These are phyloP conservation scores for Lippia alba DNA, from an alignment of 305 asterid species.

Conservation along the genomic window DNA sequence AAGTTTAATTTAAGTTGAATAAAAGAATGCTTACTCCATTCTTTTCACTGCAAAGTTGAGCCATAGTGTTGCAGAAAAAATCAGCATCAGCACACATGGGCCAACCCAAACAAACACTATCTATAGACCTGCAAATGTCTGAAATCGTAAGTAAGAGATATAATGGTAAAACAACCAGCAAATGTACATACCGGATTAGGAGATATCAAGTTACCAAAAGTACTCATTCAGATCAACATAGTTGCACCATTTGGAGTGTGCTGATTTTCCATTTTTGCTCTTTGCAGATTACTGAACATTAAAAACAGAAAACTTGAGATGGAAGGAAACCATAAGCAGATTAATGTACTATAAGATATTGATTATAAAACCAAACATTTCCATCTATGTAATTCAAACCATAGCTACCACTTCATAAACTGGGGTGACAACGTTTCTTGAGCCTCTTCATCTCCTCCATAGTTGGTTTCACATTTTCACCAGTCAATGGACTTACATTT, in stretches of 20 bases:
- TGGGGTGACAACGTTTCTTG: conserved; percentile 87
- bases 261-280: conserved; percentile 81
- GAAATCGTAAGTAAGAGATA: conserved; percentile 26
- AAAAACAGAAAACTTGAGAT: conserved; percentile 26
- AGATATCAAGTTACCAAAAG: conserved; percentile 70
- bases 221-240: conserved; percentile 97
- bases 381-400: conserved; percentile 46
- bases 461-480: conserved; percentile 99
- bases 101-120: conserved; percentile 98
- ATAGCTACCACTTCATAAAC: conserved; percentile 91
- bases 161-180: conserved; percentile 11
- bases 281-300: conserved; percentile 84
- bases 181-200: conserved; percentile 16
- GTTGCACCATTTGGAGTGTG: conserved; percentile 98
- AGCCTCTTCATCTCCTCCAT: conserved; percentile 99
- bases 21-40: conserved; percentile 62
- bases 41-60: conserved; percentile 56
- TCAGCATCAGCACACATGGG: conserved; percentile 99
- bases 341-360: not conserved
- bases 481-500: conserved; percentile 96
- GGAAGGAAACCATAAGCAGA: conserved; percentile 33
- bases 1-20: conserved; percentile 23
- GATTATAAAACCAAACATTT: conserved; percentile 13
- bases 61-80: conserved; percentile 73
- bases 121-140: conserved; percentile 73